These are phyloP conservation scores for Lithohypha guttulata DNA, from an alignment of 2,329 filamentous ascomycete genomes.

Conservation along the genomic window DNA sequence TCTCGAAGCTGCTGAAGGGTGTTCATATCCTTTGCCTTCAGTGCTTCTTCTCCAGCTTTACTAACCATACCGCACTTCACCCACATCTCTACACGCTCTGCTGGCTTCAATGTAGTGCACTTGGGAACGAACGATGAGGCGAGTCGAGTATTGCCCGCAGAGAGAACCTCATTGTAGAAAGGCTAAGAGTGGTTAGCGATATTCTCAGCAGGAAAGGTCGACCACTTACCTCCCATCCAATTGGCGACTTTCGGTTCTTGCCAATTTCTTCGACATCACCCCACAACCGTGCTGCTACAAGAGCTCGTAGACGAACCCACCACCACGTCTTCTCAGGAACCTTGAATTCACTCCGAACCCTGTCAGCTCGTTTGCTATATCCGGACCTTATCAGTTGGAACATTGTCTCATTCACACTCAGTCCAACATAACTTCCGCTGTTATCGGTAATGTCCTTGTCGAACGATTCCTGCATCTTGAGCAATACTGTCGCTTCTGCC, in stretches of 20 bases:
- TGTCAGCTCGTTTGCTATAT: conserved; percentile 74
- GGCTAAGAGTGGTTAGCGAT: conserved; percentile 43
- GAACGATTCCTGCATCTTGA: conserved; percentile 77
- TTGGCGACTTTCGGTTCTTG: conserved; percentile 67
- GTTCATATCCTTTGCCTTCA: conserved; percentile 66
- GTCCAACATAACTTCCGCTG: conserved; percentile 59
- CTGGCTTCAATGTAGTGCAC: conserved; percentile 58
- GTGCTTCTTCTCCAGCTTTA: conserved; percentile 84
- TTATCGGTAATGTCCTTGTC: conserved; percentile 65
- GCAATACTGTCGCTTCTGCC: conserved; percentile 66
- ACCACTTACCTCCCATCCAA: conserved; percentile 79
- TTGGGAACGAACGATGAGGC: conserved; percentile 80
- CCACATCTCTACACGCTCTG: conserved; percentile 80
- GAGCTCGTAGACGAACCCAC: conserved; percentile 75
- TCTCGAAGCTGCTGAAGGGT: conserved; percentile 62
- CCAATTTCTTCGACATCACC: conserved; percentile 78
- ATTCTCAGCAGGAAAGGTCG: conserved; percentile 1
- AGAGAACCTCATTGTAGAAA: conserved; percentile 80
- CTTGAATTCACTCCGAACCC: conserved; percentile 84
- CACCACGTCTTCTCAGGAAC: conserved; percentile 81
- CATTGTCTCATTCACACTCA: conserved; percentile 84
- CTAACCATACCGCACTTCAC: conserved; percentile 85
- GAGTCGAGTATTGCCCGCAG: conserved; percentile 79
- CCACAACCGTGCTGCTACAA: conserved; percentile 87
- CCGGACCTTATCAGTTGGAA: conserved; percentile 76